phyloP scores from a whole-genome alignment of 441 rosid species.

The Sinapis alba region DNA sequence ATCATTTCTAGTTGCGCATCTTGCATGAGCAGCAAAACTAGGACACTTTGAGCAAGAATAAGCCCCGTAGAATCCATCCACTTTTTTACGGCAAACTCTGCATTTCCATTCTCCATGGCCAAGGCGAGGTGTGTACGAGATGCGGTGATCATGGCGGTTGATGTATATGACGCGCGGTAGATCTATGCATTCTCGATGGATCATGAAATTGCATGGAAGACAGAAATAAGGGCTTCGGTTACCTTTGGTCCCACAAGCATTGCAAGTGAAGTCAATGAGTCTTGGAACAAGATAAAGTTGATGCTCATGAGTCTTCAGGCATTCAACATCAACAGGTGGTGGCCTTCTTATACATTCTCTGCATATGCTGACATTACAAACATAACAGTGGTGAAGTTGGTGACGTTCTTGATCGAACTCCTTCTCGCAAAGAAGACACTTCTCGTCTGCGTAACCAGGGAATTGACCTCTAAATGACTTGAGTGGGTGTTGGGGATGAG shows the following conservation, averaged over 20 bases:
- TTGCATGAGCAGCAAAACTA: slow-evolving; percentile 4
- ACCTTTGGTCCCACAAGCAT: too few species aligned
- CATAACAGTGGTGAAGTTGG: neutral
- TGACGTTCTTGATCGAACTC: neutral
- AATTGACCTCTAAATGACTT: neutral
- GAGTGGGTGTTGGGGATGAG: neutral
- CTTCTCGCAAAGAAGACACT: neutral
- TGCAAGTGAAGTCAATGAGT: too few species aligned
- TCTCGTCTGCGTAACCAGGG: neutral
- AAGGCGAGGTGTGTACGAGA: too few species aligned
- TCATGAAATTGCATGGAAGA: too few species aligned
- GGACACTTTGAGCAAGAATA: slow-evolving; percentile 20
- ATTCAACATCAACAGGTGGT: neutral
- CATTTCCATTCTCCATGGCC: slow-evolving; percentile 1
- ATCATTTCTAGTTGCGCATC: neutral
- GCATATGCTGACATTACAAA: neutral
- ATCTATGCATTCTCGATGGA: too few species aligned
- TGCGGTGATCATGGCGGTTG: too few species aligned
- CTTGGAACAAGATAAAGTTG: too few species aligned
- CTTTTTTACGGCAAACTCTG: neutral
- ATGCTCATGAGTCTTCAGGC: too few species aligned
- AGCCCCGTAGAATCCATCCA: slow-evolving; percentile 20
- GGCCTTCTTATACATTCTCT: neutral
- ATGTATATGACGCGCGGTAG: too few species aligned
- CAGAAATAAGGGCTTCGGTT: too few species aligned